A percentile compares a stretch with the other conserved stretches of the same genome.
phyloP scores from a whole-genome alignment of 129 eudicot genomes.

The Calendula officinalis region DNA sequence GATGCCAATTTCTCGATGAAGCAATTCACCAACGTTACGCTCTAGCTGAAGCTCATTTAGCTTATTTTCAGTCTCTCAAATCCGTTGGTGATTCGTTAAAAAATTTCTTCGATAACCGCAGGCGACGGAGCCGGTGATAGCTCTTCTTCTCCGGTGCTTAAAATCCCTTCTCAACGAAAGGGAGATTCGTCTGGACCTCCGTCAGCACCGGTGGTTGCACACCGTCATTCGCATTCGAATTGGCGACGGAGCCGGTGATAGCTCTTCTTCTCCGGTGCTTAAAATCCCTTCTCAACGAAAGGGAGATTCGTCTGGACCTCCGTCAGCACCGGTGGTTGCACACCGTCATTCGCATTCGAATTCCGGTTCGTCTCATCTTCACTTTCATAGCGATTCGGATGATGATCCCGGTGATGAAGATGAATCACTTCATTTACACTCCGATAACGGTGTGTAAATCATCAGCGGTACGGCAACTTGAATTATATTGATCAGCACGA shows the following conservation, averaged over 20 bases:
- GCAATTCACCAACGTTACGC: constrained; percentile 72
- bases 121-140: neutral
- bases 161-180: constrained; percentile 48
- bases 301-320: constrained; percentile 33
- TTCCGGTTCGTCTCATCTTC: constrained; percentile 69
- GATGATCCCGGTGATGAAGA: constrained; percentile 36
- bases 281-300: constrained; percentile 50
- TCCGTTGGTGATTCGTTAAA: constrained; percentile 60
- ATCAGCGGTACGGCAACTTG: constrained; percentile 30
- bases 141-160: constrained; percentile 33
- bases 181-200: constrained; percentile 32
- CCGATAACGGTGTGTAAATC: constrained; percentile 27
- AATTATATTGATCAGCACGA: constrained; percentile 33
- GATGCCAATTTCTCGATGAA: constrained; percentile 60
- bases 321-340: constrained; percentile 9
- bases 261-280: constrained; percentile 30
- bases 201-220: constrained; percentile 10
- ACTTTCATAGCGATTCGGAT: constrained; percentile 59
- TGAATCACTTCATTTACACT: constrained; percentile 48
- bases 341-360: constrained; percentile 37
- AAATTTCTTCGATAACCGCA: constrained; percentile 40
- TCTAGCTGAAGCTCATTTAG: constrained; percentile 65
- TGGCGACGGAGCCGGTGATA: constrained; percentile 7
- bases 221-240: constrained; percentile 37
- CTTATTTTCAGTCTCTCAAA: constrained; percentile 64